A percentile compares a stretch with the other conserved stretches of the same genome.
Conservation (phyloP, 106 monocot genomes). For the Agapanthus africanus region DNA sequence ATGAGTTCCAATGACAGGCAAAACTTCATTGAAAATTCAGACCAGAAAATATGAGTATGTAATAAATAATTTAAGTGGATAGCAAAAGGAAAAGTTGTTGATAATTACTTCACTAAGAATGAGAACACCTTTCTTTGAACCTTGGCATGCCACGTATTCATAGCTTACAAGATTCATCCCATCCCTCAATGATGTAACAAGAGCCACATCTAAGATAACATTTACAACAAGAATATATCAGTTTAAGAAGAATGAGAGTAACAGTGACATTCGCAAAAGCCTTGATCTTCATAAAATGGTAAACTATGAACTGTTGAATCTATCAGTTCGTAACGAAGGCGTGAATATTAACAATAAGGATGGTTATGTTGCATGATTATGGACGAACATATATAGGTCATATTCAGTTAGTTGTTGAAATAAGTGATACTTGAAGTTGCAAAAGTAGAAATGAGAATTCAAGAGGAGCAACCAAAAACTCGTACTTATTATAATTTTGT, state of each 20-base stretch:
- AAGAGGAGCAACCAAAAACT: too few relatives aligned
- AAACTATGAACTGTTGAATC: too few relatives aligned
- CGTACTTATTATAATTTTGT: too few relatives aligned
- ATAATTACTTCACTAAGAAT: constrained; percentile 88
- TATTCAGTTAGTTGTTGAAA: too few relatives aligned
- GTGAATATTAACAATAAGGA: too few relatives aligned
- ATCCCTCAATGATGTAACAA: constrained; percentile 95
- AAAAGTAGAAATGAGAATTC: too few relatives aligned
- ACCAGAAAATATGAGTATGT: not conserved
- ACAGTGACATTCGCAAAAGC: too few relatives aligned
- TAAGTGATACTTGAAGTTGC: too few relatives aligned
- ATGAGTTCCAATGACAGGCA: not conserved
- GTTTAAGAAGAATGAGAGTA: not conserved
- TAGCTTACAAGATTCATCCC: constrained; percentile 99
- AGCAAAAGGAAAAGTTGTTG: too few relatives aligned
- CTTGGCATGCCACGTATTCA: constrained; percentile 97
- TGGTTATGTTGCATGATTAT: too few relatives aligned
- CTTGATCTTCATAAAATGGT: constrained; percentile 8
- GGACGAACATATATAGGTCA: too few relatives aligned
- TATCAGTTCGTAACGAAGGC: too few relatives aligned
- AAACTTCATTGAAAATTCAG: not conserved
- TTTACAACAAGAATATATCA: not conserved
- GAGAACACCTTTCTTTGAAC: constrained; percentile 89
- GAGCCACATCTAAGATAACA: constrained; percentile 65
- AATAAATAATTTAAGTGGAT: not conserved